These are phyloP conservation scores for Plasmopara halstedii DNA, from an alignment of 352 stramenopile species.

Conservation along the genomic window DNA sequence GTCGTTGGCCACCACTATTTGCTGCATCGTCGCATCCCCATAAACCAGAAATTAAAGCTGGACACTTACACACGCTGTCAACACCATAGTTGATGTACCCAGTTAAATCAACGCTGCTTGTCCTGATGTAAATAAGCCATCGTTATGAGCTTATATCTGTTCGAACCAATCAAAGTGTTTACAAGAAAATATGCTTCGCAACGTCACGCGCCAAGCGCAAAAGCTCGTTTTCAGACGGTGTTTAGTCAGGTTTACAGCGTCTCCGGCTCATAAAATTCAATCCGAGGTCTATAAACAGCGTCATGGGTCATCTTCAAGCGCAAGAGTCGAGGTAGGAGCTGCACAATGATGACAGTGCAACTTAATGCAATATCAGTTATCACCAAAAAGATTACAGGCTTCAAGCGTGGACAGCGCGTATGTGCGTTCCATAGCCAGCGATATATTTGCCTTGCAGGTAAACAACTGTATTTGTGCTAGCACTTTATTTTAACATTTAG, in stretches of 20 bases:
- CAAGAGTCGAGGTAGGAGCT: slow-evolving; percentile 4
- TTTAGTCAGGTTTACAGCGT: not conserved
- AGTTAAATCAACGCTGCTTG: not conserved
- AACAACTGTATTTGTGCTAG: not conserved
- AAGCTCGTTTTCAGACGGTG: slow-evolving; percentile 1
- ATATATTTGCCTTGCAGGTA: slow-evolving; percentile 28
- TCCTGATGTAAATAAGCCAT: too few species aligned
- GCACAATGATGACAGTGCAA: not conserved
- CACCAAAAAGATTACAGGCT: not conserved
- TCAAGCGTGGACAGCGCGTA: not conserved
- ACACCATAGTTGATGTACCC: slow-evolving; percentile 27
- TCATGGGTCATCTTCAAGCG: not conserved
- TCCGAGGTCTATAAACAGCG: not conserved
- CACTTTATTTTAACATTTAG: not conserved
- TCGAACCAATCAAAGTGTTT: slow-evolving; percentile 9
- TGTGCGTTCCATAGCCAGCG: slow-evolving; percentile 22
- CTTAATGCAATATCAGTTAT: not conserved
- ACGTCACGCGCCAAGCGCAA: not conserved
- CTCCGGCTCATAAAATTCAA: not conserved
- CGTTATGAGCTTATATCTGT: too few species aligned
- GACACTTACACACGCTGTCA: too few species aligned
- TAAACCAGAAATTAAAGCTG: too few species aligned
- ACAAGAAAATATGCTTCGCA: slow-evolving; percentile 6
- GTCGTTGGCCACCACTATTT: too few species aligned
- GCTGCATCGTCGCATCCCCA: too few species aligned